phyloP scores from a whole-genome alignment of 345 rosid genomes.

The Cardamine chenopodiifolia region DNA sequence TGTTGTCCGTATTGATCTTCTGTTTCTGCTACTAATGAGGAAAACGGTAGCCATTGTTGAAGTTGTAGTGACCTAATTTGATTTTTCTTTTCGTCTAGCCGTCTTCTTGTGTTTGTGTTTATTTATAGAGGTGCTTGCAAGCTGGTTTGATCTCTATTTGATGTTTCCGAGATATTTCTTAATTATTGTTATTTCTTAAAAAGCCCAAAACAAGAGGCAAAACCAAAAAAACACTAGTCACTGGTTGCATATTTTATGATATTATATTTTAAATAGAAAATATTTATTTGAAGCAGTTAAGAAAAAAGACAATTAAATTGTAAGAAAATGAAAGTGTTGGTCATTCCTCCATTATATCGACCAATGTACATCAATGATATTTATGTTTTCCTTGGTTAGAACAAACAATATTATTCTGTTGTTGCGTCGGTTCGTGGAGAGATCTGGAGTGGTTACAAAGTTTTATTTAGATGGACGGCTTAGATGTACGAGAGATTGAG shows the following conservation, averaged over 20 bases:
- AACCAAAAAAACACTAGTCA: background rate
- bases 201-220: conserved; percentile 1
- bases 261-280: background rate
- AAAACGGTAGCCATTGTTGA: conserved; percentile 39
- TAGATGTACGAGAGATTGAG: conserved; percentile 25
- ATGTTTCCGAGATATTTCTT: conserved; percentile 40
- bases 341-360: conserved; percentile 6
- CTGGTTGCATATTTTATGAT: background rate
- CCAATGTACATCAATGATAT: conserved; percentile 15
- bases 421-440: conserved; percentile 26
- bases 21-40: conserved; percentile 37
- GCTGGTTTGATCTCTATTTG: conserved; percentile 33
- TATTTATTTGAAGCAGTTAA: conserved; percentile 7
- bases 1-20: conserved; percentile 37
- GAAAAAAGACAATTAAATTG: conserved; percentile 13
- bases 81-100: conserved; percentile 7
- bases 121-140: conserved; percentile 37
- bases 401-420: conserved; percentile 25
- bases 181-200: background rate
- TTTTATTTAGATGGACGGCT: conserved; percentile 27
- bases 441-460: conserved; percentile 36
- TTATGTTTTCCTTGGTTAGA: background rate
- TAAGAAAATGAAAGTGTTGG: background rate
- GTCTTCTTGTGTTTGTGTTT: conserved; percentile 21
- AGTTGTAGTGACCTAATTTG: conserved; percentile 22